Evolutionary conservation across 1,284 basidiomycete species (phyloP).

Genomic region (Paramarasmius palmivorus): DNA sequence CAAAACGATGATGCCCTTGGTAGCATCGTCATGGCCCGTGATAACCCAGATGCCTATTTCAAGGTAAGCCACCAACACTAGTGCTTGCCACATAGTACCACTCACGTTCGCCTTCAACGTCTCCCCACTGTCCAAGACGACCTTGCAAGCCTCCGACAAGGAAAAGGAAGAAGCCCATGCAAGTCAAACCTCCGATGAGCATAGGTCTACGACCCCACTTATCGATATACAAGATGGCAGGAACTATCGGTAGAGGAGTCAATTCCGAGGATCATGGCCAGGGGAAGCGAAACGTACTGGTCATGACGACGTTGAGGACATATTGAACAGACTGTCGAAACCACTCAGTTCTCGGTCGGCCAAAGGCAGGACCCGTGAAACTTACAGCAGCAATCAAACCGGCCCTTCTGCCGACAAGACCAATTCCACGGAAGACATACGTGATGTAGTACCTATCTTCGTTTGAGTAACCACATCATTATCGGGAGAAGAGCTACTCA

Average conservation of each 20-base stretch:
- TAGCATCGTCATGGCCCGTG: constrained; percentile 49
- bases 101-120: constrained; percentile 35
- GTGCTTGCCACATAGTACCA: neutral
- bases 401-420: constrained; percentile 66
- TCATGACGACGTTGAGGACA: constrained; percentile 70
- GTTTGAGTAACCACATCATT: neutral
- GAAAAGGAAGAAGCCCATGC: constrained; percentile 77
- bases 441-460: constrained; percentile 65
- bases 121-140: constrained; percentile 63
- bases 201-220: constrained; percentile 80
- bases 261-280: no score
- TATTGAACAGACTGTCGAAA: constrained; percentile 63
- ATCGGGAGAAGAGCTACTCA: constrained; percentile 24
- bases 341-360: neutral
- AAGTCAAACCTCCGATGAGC: constrained; percentile 60
- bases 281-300: constrained; percentile 20
- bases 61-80: neutral
- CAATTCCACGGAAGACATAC: constrained; percentile 77
- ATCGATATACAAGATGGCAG: constrained; percentile 78
- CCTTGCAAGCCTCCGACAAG: constrained; percentile 77
- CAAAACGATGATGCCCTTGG: constrained; percentile 73
- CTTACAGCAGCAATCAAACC: constrained; percentile 65
- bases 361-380: constrained; percentile 12
- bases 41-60: constrained; percentile 59
- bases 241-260: constrained; percentile 34